Evolutionary conservation across 2,329 filamentous ascomycete genomes (phyloP).

Genomic region (Epichloe coenophiala): DNA sequence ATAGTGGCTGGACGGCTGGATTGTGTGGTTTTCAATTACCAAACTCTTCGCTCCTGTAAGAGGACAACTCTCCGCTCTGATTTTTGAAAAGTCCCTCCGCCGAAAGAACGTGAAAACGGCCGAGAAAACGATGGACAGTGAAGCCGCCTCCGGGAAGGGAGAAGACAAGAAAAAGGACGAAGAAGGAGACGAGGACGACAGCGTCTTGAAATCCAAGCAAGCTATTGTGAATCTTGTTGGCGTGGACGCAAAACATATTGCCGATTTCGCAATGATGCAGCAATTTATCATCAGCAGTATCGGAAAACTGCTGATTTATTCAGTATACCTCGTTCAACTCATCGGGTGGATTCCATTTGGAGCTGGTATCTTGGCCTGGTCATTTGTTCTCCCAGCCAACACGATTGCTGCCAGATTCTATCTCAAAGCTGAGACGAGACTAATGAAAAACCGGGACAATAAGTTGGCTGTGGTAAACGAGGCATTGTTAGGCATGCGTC

Average conservation of each 20-base stretch:
- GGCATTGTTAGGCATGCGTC: slow-evolving; percentile 63
- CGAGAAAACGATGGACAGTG: slow-evolving; percentile 29
- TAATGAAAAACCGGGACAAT: slow-evolving; percentile 65
- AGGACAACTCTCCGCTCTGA: slow-evolving; percentile 54
- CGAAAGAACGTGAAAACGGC: slow-evolving; percentile 63
- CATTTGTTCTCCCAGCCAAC: slow-evolving; percentile 54
- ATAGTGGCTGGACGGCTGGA: slow-evolving; percentile 47
- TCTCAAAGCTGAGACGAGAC: slow-evolving; percentile 46
- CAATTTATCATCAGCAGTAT: slow-evolving; percentile 49
- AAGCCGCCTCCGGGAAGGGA: slow-evolving; percentile 13
- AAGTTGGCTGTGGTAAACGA: slow-evolving; percentile 68
- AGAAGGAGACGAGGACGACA: slow-evolving; percentile 38
- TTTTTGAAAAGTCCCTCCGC: slow-evolving; percentile 66
- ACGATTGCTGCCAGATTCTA: slow-evolving; percentile 53
- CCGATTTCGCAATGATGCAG: slow-evolving; percentile 54
- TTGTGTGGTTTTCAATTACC: slow-evolving; percentile 53
- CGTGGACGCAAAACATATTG: slow-evolving; percentile 57
- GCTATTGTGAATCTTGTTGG: slow-evolving; percentile 66
- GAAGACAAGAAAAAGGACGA: slow-evolving; percentile 26
- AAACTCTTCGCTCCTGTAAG: slow-evolving; percentile 53
- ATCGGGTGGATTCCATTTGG: slow-evolving; percentile 59
- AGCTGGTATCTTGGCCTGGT: slow-evolving; percentile 51
- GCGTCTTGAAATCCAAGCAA: slow-evolving; percentile 41
- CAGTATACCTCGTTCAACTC: slow-evolving; percentile 51
- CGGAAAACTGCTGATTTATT: slow-evolving; percentile 51